Percentiles rank a stretch among this genome's conserved stretches.
phyloP scores from a whole-genome alignment of 192 early-diverging fungal genomes.

The Physocladia obscura region DNA sequence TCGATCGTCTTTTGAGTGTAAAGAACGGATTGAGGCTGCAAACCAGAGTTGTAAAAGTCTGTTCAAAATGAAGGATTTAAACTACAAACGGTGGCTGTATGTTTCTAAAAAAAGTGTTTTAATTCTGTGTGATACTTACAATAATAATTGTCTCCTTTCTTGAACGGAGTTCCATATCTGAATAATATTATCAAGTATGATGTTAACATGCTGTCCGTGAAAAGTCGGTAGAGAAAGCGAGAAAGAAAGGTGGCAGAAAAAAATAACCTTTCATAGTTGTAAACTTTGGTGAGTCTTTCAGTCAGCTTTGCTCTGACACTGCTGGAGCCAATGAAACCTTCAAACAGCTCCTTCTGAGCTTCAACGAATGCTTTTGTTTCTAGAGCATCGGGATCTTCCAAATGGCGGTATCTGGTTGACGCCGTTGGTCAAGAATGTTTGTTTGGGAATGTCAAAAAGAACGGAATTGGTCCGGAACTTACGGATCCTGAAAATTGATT shows the following conservation, averaged over 20 bases:
- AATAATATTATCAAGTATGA: neutral
- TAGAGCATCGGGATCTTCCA: slow-evolving; percentile 63
- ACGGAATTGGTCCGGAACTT: neutral
- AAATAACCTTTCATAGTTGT: slow-evolving; percentile 55
- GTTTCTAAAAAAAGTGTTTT: neutral
- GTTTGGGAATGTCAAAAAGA: neutral
- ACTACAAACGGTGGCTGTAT: neutral
- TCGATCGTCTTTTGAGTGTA: slow-evolving; percentile 54
- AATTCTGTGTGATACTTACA: slow-evolving; percentile 29
- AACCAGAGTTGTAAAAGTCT: slow-evolving; percentile 57
- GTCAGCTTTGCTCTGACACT: slow-evolving; percentile 31
- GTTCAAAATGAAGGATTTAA: neutral
- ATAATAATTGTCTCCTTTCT: slow-evolving; percentile 62
- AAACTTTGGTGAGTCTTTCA: slow-evolving; percentile 50
- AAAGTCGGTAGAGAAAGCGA: too few relatives aligned
- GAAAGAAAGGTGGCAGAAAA: neutral
- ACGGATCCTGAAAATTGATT: neutral
- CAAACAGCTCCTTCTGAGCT: slow-evolving; percentile 56
- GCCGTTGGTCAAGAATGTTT: neutral
- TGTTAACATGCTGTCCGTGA: too few relatives aligned
- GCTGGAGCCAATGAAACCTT: slow-evolving; percentile 41
- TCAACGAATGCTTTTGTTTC: slow-evolving; percentile 67
- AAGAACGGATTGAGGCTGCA: slow-evolving; percentile 58
- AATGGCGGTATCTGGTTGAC: slow-evolving; percentile 23
- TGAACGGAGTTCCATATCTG: slow-evolving; percentile 47